These are phyloP conservation scores for Rhodotorula toruloides DNA, from an alignment of 768 basidiomycete species.

Conservation along the genomic window DNA sequence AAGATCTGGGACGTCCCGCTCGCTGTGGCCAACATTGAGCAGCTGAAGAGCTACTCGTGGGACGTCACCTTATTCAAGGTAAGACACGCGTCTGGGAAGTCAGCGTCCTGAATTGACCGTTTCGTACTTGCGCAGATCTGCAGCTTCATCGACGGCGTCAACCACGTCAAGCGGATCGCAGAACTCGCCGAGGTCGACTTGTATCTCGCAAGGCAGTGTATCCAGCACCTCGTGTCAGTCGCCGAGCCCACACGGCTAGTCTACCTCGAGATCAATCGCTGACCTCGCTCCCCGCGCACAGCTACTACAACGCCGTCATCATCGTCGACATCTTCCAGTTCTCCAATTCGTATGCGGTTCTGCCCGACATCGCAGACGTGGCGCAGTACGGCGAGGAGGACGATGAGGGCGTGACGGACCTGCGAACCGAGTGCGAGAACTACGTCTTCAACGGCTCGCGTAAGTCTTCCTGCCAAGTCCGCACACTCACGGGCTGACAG, in stretches of 20 bases:
- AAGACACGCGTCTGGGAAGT: conserved; percentile 5
- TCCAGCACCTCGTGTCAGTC: conserved; percentile 82
- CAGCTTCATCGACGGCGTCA: conserved; percentile 78
- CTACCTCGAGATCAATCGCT: no score
- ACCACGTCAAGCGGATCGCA: conserved; percentile 85
- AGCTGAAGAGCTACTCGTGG: conserved; percentile 84
- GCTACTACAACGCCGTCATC: conserved; percentile 95
- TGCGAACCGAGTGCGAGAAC: conserved; percentile 81
- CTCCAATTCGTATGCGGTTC: conserved; percentile 92
- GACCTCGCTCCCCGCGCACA: conserved; percentile 44
- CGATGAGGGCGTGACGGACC: conserved; percentile 58
- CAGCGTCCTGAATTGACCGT: background rate
- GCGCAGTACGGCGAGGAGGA: conserved; percentile 52
- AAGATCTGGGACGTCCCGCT: conserved; percentile 95
- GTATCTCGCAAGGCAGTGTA: conserved; percentile 71
- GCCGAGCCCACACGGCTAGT: background rate
- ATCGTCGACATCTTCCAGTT: conserved; percentile 95
- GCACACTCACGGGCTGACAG: conserved; percentile 8
- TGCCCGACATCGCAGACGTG: conserved; percentile 79
- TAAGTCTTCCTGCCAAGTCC: background rate
- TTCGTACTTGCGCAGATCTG: conserved; percentile 52
- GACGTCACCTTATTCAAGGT: conserved; percentile 90
- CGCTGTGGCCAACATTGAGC: conserved; percentile 73
- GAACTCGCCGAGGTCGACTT: conserved; percentile 84
- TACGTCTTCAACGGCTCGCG: conserved; percentile 60